Evolutionary conservation across 129 eudicot species (phyloP), one percentile per base, ranked within the genome.

Genomic region (Lactuca sativa): DNA sequence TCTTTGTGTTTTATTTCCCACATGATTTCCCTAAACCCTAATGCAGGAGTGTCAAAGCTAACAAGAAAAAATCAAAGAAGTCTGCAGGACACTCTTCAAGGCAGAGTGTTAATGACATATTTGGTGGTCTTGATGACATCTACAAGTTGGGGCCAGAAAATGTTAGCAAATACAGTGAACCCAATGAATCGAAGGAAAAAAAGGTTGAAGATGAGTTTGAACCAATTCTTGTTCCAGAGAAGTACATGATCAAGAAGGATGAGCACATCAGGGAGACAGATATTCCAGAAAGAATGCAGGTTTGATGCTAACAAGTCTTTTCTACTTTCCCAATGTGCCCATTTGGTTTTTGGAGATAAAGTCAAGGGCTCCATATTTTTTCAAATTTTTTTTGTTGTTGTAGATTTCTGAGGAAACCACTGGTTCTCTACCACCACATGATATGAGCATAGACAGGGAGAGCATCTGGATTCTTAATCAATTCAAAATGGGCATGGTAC

Each of bases 231-330:
- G 82, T 84, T 48, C 70, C 87, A 37, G 95, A 86, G 64, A 88
- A 86, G 86, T 92, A 82, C 74, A 88, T 86, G 91, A 88, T 96
- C 14, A 91, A 81, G 81, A 79, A 82, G 74, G 96, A 84, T 79
- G 91, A 84, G 30, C 76, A 15, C 57, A 79, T 92, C 69, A 78
- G 86, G 71, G 84, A 84, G 70, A 78, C 68, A n/a, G 97, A 92
- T 69, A 57, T 82, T 53, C 96, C 97, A 11, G 97, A 92, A 78
- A 86, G 97, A 74, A 82, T 86, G 89, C 97, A 92, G 97, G 97
- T 92, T 44, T 36, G 38, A 34, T 31, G 57, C 47, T 34, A 72
- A 38, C 66, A 56, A 69, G n/a, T 63, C n/a, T 59, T 30, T 64
- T 40, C 55, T 10, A 60, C 62, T 44, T 48, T 60, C 25, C 36